Evolutionary conservation across 257 asterid species (phyloP).

Genomic region (Eustoma russellianum): DNA sequence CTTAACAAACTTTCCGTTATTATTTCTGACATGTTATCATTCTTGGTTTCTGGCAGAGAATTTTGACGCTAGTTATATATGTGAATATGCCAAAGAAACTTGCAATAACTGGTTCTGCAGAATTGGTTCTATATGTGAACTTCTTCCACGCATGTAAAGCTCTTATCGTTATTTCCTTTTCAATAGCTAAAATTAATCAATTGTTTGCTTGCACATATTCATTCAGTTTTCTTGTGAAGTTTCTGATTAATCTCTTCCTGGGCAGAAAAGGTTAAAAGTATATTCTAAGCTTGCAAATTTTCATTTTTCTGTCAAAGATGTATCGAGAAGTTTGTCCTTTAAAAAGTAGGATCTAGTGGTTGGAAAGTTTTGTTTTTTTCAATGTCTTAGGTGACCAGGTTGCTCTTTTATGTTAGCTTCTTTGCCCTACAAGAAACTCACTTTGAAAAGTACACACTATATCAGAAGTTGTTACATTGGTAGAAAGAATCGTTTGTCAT

Average conservation of each 20-base stretch:
- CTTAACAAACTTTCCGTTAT: too few species aligned
- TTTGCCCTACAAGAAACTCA: background rate
- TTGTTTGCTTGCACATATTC: background rate
- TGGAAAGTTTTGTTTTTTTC: too few species aligned
- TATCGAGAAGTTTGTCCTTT: too few species aligned
- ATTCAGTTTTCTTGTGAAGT: too few species aligned
- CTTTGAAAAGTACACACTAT: background rate
- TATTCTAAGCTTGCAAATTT: too few species aligned
- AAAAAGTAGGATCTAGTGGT: too few species aligned
- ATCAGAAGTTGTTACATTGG: background rate
- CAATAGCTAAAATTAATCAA: slow-evolving; percentile 2
- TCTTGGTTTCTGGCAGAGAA: slow-evolving; percentile 39
- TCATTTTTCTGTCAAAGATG: too few species aligned
- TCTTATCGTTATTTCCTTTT: slow-evolving; percentile 17
- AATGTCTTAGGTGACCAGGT: too few species aligned
- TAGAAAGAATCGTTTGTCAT: background rate
- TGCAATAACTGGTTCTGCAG: slow-evolving; percentile 89
- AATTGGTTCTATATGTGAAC: slow-evolving; percentile 63
- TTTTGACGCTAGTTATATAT: slow-evolving; percentile 41
- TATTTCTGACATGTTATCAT: background rate
- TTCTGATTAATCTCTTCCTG: too few species aligned
- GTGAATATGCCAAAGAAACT: slow-evolving; percentile 78
- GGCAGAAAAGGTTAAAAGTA: too few species aligned
- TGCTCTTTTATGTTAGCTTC: background rate
- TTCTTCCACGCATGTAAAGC: slow-evolving; percentile 86